Percentiles rank a stretch among this genome's conserved stretches.
These are phyloP conservation scores for Tillandsia fasciculata DNA, from an alignment of 176 grass and related monocot species.

Conservation along the genomic window DNA sequence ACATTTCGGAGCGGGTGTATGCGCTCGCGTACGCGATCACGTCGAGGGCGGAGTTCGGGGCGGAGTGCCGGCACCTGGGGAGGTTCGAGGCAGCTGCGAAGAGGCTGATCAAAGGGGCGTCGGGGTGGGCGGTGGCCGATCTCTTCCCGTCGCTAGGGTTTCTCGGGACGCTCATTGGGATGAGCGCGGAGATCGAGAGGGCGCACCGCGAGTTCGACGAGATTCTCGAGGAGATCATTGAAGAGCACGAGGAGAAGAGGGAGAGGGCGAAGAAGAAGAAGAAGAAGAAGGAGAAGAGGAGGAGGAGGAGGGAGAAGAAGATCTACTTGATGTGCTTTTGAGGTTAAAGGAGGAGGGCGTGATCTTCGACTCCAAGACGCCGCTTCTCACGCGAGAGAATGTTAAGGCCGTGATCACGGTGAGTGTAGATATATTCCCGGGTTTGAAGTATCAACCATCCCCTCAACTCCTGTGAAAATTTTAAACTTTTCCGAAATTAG, in stretches of 20 bases:
- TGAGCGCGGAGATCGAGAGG: constrained; percentile 13
- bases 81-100: constrained; percentile 24
- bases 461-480: constrained; percentile 10
- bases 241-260: constrained; percentile 27
- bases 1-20: accelerated
- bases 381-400: constrained; percentile 16
- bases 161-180: constrained; percentile 3
- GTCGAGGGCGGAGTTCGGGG: constrained; percentile 4
- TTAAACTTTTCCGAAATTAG: constrained; percentile 4
- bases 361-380: background rate
- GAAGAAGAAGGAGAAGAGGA: background rate
- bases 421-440: no score
- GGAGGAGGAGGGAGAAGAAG: constrained; percentile 6
- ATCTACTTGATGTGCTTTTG: constrained; percentile 15
- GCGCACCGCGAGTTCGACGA: constrained; percentile 26
- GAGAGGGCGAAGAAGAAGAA: background rate
- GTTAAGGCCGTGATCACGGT: no score
- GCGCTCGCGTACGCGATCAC: background rate
- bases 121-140: constrained; percentile 36
- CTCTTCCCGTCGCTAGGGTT: constrained; percentile 28
- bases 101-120: background rate
- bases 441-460: no score
- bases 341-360: constrained; percentile 33
- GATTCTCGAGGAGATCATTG: constrained; percentile 52
- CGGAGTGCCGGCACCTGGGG: background rate